Percentiles rank a stretch among this genome's conserved stretches.
Evolutionary conservation across 1,284 basidiomycete genomes (phyloP).

Genomic region (Spongiforma sp.): DNA sequence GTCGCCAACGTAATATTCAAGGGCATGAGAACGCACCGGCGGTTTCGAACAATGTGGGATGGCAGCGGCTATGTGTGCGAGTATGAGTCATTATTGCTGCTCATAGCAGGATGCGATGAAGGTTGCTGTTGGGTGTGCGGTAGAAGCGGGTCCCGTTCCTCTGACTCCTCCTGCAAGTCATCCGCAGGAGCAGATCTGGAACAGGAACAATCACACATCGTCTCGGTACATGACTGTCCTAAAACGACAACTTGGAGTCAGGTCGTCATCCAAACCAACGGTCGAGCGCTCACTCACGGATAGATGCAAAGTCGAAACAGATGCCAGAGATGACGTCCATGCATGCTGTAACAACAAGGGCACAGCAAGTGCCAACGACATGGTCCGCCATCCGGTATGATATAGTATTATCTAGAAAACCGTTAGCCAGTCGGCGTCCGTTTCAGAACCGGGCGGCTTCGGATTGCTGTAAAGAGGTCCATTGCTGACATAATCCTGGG

Average conservation of each 20-base stretch:
- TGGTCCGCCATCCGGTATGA: conserved; percentile 25
- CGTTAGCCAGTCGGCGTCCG: too few species aligned
- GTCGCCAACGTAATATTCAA: too few species aligned
- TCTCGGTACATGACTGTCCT: conserved; percentile 33
- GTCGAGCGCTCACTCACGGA: conserved; percentile 23
- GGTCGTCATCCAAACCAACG: neutral
- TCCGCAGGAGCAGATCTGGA: neutral
- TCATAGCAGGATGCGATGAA: conserved; percentile 31
- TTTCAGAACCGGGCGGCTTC: too few species aligned
- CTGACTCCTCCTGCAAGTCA: neutral
- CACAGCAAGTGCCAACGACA: conserved; percentile 28
- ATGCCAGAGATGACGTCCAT: conserved; percentile 30
- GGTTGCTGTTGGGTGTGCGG: conserved; percentile 28
- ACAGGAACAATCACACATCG: conserved; percentile 31
- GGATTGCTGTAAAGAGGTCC: too few species aligned
- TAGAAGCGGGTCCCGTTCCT: conserved; percentile 31
- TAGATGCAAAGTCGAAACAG: conserved; percentile 28
- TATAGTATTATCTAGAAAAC: neutral
- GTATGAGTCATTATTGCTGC: conserved; percentile 1
- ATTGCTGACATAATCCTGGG: conserved; percentile 6
- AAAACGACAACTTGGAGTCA: neutral
- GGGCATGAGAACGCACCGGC: too few species aligned
- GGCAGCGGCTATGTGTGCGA: too few species aligned
- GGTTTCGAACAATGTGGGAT: too few species aligned
- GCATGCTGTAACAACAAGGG: conserved; percentile 20